Evolutionary conservation across 2,329 filamentous ascomycete genomes (phyloP), one percentile per base, ranked within the genome.

Genomic region (Coniella lustricola): DNA sequence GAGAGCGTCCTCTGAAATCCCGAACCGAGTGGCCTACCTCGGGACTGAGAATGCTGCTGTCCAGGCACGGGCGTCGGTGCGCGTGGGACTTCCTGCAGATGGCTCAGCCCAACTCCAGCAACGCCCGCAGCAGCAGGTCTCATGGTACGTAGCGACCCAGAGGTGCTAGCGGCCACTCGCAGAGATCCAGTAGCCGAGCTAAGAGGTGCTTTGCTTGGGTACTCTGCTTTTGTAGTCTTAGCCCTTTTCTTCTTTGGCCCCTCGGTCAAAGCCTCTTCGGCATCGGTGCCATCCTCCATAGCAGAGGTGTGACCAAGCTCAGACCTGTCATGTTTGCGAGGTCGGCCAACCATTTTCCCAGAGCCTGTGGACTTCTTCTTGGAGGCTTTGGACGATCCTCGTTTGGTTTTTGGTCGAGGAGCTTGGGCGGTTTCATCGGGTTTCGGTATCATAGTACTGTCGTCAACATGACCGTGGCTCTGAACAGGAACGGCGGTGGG

Each of bases 141-240:
- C 64, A 95, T 86, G 41, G 84, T 84, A 37, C 91, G 85, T 50
- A 97, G 75, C 4, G 90, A 95, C 36, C 89, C 88, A 38, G 90
- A 85, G 14, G 87, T 95, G 62, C 89, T 95, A 40, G 91, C 91
- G 52, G 87, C 84, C n/a, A 95, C 89, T 42, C 90, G 80, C 21
- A 97, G 72, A 3, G 88, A 94, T 42, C 93, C 89, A 9, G 82
- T 79, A 25, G 82, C 82, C 34, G 79, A 76, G 44, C 84, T 86
- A 58, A 96, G 86, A 18, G 79, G 81, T 53, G 76, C 56, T 80
- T 84, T 52, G 8, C 50, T 39, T 50, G 58, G 57, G 57, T 59
- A 67, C 44, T 83, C 82, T n/a, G 81, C 81, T 68, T 82, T 84
- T 17, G 81, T 88, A 20, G 85, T 79, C 60, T 88, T 93, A 31